phyloP scores from a whole-genome alignment of 768 basidiomycete species.

The Boletus rubroflammeus region DNA sequence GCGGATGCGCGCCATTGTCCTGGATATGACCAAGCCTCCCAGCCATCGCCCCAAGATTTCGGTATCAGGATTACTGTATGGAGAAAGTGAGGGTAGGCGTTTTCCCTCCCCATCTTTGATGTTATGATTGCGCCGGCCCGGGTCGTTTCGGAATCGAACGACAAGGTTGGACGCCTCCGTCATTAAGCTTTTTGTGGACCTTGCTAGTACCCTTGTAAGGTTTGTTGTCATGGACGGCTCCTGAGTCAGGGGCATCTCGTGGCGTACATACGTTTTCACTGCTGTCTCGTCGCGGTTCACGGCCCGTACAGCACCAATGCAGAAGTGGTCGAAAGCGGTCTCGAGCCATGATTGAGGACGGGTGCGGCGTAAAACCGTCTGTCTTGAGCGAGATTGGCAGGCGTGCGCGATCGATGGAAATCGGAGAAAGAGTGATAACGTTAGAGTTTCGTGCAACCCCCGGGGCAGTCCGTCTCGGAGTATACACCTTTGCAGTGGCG shows the following conservation, averaged over 20 bases:
- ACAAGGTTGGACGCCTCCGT: too few relatives aligned
- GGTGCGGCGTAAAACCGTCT: not conserved
- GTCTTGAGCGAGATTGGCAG: not conserved
- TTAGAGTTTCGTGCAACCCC: not conserved
- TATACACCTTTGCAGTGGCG: not conserved
- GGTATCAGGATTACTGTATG: not conserved
- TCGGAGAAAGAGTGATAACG: not conserved
- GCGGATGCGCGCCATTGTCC: not conserved
- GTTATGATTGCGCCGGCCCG: not conserved
- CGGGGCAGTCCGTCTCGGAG: not conserved
- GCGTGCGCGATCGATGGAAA: not conserved
- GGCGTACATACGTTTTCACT: not conserved
- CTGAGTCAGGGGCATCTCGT: not conserved
- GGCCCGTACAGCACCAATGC: not conserved
- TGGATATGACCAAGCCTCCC: not conserved
- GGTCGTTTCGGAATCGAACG: not conserved
- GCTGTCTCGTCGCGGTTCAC: not conserved
- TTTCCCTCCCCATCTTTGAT: slow-evolving; percentile 3
- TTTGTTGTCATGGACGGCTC: not conserved
- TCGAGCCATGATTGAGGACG: not conserved
- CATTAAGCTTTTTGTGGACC: not conserved
- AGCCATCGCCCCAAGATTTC: not conserved
- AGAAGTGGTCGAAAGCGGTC: not conserved
- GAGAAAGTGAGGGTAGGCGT: not conserved
- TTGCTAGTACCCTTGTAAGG: not conserved